phyloP scores from a whole-genome alignment of 129 eudicot species.

The Dittrichia graveolens region DNA sequence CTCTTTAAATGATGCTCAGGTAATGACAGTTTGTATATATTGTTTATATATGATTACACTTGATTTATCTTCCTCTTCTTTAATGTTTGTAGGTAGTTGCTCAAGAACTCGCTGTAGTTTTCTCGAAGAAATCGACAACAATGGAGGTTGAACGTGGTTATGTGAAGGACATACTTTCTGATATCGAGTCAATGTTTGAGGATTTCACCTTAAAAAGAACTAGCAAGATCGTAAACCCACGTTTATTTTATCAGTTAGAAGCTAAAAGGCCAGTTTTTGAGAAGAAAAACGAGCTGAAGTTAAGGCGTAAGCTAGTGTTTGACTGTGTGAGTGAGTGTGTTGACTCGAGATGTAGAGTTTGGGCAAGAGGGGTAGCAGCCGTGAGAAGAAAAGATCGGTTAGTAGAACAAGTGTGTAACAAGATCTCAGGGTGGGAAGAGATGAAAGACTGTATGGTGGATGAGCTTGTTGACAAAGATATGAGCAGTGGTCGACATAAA shows the following conservation, averaged over 20 bases:
- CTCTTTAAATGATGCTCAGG: conserved; percentile 26
- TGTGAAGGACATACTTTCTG: conserved; percentile 48
- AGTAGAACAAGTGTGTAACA: conserved; percentile 63
- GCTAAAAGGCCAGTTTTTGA: conserved; percentile 25
- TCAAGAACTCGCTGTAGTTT: conserved; percentile 41
- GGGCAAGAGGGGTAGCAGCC: conserved; percentile 50
- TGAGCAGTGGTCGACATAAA: conserved; percentile 68
- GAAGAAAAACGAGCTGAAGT: conserved; percentile 28
- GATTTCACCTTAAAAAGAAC: conserved; percentile 58
- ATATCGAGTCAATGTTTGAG: conserved; percentile 64
- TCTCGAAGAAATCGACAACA: conserved; percentile 41
- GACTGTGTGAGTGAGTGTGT: conserved; percentile 78
- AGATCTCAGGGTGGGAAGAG: conserved; percentile 59
- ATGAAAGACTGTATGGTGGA: conserved; percentile 84
- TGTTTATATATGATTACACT: not conserved
- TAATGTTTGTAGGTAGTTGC: conserved; percentile 29
- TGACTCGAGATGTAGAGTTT: conserved; percentile 55
- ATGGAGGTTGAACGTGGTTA: conserved; percentile 43
- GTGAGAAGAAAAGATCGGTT: conserved; percentile 62
- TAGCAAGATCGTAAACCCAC: conserved; percentile 58
- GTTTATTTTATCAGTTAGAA: conserved; percentile 63
- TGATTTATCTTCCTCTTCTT: not conserved
- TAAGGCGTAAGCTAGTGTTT: conserved; percentile 57
- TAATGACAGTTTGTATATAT: conserved; percentile 13
- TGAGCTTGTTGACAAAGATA: conserved; percentile 83